Percentiles rank a stretch among this genome's conserved stretches.
Evolutionary conservation across 495 filamentous ascomycete genomes (phyloP).

Genomic region (Trypethelium eluteriae): DNA sequence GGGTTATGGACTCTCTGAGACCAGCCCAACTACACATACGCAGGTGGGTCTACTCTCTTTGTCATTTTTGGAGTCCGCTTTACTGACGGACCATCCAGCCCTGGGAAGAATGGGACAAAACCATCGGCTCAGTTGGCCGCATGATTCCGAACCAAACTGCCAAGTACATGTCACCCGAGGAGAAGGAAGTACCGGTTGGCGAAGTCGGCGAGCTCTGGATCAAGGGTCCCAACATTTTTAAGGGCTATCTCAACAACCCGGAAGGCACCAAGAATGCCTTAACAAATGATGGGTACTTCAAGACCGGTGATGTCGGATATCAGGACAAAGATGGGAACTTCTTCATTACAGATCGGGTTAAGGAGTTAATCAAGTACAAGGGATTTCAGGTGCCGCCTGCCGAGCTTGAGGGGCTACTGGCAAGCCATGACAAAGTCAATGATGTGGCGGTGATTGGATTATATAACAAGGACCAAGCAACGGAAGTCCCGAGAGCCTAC

Average conservation of each 20-base stretch:
- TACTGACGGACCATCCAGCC: slow-evolving; percentile 44
- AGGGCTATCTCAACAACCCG: slow-evolving; percentile 66
- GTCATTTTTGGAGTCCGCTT: too few relatives aligned
- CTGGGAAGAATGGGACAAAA: slow-evolving; percentile 69
- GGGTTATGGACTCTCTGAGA: slow-evolving; percentile 48
- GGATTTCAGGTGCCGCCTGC: slow-evolving; percentile 39
- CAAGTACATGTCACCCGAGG: slow-evolving; percentile 57
- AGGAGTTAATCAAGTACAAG: slow-evolving; percentile 51
- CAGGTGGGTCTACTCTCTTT: slow-evolving; percentile 16
- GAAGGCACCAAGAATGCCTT: slow-evolving; percentile 57
- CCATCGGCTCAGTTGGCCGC: slow-evolving; percentile 72
- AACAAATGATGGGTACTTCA: slow-evolving; percentile 69
- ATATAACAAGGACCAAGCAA: slow-evolving; percentile 32
- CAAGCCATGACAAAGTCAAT: slow-evolving; percentile 28
- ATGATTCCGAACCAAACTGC: slow-evolving; percentile 75
- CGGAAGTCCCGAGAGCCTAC: slow-evolving; percentile 38
- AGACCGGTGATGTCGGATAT: slow-evolving; percentile 66
- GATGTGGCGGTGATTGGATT: slow-evolving; percentile 40
- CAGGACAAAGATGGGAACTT: slow-evolving; percentile 52
- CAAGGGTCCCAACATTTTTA: slow-evolving; percentile 69
- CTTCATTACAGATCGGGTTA: slow-evolving; percentile 46
- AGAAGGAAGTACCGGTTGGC: slow-evolving; percentile 35
- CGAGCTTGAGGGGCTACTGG: slow-evolving; percentile 37
- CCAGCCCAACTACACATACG: slow-evolving; percentile 49
- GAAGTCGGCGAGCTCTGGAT: slow-evolving; percentile 55